These are phyloP conservation scores for Hsuehochloa calcarea DNA, from an alignment of 176 grass and related monocot species.

Conservation along the genomic window DNA sequence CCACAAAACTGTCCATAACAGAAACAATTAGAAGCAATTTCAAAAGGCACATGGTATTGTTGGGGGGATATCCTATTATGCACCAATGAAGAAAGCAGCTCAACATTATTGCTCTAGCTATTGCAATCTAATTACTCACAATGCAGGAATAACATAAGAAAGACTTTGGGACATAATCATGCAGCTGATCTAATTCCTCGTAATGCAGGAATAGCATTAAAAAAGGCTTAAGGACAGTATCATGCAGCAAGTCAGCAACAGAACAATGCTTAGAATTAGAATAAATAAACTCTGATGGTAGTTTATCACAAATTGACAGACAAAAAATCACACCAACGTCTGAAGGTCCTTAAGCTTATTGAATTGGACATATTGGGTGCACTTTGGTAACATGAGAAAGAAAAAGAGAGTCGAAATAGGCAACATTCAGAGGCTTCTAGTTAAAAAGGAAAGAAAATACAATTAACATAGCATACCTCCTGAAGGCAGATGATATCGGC, in stretches of 20 bases:
- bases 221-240: background rate
- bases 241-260: background rate
- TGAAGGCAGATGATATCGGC: conserved; percentile 93
- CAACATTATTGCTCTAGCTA: background rate
- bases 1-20: too few species aligned
- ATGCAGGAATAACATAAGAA: background rate
- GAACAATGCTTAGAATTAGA: background rate
- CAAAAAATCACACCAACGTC: background rate
- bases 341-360: background rate
- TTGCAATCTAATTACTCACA: background rate
- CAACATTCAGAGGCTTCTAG: background rate
- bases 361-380: background rate
- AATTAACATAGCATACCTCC: conserved; percentile 52
- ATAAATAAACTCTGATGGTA: background rate
- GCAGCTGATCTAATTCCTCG: background rate
- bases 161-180: background rate
- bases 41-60: background rate
- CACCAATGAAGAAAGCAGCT: background rate
- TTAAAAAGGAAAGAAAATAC: background rate
- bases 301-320: background rate
- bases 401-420: background rate
- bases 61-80: background rate
- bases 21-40: background rate
- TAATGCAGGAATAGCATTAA: background rate
- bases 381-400: background rate